Conservation (phyloP, 2,329 filamentous ascomycete genomes). For the Parastagonospora nodorum region DNA sequence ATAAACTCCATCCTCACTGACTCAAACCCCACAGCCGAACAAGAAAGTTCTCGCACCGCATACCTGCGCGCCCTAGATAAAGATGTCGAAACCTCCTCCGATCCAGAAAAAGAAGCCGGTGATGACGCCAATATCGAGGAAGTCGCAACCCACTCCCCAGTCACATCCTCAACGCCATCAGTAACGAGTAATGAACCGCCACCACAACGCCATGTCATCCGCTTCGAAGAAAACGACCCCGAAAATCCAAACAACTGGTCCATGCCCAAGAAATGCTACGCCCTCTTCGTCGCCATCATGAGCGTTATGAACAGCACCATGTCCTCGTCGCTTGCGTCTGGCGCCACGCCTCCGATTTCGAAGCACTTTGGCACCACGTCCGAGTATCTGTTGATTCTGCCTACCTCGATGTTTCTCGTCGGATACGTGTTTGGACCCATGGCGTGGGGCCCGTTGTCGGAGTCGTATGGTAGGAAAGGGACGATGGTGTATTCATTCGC, state of each 20-base stretch:
- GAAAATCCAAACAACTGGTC: constrained; percentile 50
- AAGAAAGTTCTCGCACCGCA: constrained; percentile 20
- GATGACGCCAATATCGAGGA: constrained; percentile 31
- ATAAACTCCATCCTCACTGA: constrained; percentile 3
- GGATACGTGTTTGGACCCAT: constrained; percentile 54
- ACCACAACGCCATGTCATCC: constrained; percentile 35
- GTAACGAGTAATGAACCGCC: constrained; percentile 7
- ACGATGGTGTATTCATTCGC: constrained; percentile 58
- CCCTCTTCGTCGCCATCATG: constrained; percentile 61
- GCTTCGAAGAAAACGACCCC: constrained; percentile 48
- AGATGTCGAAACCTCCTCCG: constrained; percentile 27
- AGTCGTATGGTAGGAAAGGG: constrained; percentile 52
- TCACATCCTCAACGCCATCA: constrained; percentile 9
- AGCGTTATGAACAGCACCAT: constrained; percentile 69
- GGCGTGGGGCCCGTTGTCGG: constrained; percentile 51
- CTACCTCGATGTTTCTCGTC: constrained; percentile 57
- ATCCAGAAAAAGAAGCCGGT: constrained; percentile 23
- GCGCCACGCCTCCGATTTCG: constrained; percentile 64
- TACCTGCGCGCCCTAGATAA: constrained; percentile 24
- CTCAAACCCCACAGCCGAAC: constrained; percentile 12
- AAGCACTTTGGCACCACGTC: constrained; percentile 61
- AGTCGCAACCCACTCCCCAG: constrained; percentile 10
- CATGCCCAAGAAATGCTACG: constrained; percentile 55
- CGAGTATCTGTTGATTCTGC: constrained; percentile 51
- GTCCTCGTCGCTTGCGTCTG: constrained; percentile 67